phyloP scores from a whole-genome alignment of 352 stramenopile genomes.

The Phytophthora syringae region DNA sequence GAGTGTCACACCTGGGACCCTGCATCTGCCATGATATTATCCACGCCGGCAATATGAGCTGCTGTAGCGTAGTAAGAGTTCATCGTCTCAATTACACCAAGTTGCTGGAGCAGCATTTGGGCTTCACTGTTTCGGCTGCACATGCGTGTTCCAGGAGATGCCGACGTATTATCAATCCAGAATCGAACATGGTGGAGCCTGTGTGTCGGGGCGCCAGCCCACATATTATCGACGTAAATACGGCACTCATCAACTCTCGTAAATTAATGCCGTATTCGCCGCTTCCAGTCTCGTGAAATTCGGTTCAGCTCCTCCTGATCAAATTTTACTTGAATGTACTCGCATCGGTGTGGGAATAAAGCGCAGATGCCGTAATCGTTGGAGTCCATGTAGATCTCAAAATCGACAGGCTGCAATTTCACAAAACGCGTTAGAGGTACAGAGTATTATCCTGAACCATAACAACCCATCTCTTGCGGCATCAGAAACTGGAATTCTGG shows the following conservation, averaged over 20 bases:
- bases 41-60: background rate
- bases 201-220: background rate
- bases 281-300: background rate
- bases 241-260: slow-evolving; percentile 22
- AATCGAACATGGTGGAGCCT: slow-evolving; percentile 7
- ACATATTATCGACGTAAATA: slow-evolving; percentile 12
- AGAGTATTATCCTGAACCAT: background rate
- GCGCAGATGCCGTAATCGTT: slow-evolving; percentile 25
- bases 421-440: background rate
- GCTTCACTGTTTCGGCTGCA: slow-evolving; percentile 2
- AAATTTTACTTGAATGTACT: slow-evolving; percentile 19
- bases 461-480: background rate
- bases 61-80: background rate
- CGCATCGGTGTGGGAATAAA: background rate
- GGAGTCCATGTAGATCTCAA: slow-evolving; percentile 22
- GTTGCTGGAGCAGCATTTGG: slow-evolving; percentile 2
- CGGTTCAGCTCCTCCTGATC: background rate
- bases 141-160: slow-evolving; percentile 12
- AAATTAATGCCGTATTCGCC: slow-evolving; percentile 24
- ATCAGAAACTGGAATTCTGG: too few relatives aligned
- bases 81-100: background rate
- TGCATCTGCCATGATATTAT: background rate
- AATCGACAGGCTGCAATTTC: background rate
- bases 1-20: background rate
- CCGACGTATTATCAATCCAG: slow-evolving; percentile 29